Conservation (phyloP, 1,284 basidiomycete genomes). For the Neolentinus lepideus region DNA sequence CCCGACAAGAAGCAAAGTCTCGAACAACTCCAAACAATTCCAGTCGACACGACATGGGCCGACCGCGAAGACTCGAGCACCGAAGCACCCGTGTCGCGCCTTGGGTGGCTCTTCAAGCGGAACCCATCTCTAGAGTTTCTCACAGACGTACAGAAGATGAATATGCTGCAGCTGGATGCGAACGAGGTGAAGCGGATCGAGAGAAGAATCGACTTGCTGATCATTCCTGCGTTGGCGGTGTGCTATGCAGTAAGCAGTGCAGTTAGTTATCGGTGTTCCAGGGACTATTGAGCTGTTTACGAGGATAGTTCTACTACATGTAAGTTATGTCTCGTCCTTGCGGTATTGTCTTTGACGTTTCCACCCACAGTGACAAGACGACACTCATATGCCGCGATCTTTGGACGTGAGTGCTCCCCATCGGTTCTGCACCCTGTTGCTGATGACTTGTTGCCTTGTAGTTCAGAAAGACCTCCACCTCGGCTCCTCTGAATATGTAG, state of each 20-base stretch:
- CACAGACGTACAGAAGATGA: constrained; percentile 24
- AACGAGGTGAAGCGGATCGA: constrained; percentile 26
- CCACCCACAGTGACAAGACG: neutral
- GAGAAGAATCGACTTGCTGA: constrained; percentile 26
- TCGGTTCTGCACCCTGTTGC: no score
- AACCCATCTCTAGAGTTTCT: constrained; percentile 26
- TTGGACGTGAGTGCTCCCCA: neutral
- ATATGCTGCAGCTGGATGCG: constrained; percentile 21
- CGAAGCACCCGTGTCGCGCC: neutral
- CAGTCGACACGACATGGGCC: neutral
- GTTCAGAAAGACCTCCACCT: neutral
- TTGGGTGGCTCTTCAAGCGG: constrained; percentile 22
- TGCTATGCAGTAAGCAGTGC: constrained; percentile 27
- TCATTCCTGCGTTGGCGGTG: constrained; percentile 28
- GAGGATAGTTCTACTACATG: constrained; percentile 28
- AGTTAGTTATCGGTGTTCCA: neutral
- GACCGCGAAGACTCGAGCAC: neutral
- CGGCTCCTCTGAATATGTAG: neutral
- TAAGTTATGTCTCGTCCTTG: constrained; percentile 11
- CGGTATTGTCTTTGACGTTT: neutral
- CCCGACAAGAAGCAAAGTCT: neutral
- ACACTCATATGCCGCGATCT: neutral
- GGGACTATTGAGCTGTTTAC: neutral
- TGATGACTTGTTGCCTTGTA: neutral
- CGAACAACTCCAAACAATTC: neutral